Conservation (phyloP, 352 stramenopile genomes). For the Phytophthora podocarpi region DNA sequence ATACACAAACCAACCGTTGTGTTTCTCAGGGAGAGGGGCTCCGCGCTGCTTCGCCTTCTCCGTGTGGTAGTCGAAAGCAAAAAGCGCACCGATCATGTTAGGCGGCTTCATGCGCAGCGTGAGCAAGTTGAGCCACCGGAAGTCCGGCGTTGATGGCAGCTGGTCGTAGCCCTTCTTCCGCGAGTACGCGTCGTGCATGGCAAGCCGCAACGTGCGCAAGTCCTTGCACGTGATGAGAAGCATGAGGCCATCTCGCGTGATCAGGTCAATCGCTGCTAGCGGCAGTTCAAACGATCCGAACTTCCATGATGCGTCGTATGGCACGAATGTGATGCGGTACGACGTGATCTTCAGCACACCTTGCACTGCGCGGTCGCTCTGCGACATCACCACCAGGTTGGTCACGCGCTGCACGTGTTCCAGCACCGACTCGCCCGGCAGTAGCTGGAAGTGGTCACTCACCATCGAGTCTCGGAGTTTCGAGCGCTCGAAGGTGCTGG, state of each 20-base stretch:
- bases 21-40: slow-evolving; percentile 44
- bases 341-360: slow-evolving; percentile 88
- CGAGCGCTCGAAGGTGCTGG: slow-evolving; percentile 39
- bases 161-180: slow-evolving; percentile 84
- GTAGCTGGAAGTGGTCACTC: slow-evolving; percentile 58
- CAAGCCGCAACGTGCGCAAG: slow-evolving; percentile 74
- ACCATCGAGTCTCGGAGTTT: slow-evolving; percentile 70
- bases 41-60: slow-evolving; percentile 60
- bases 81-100: slow-evolving; percentile 71
- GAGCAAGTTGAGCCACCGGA: slow-evolving; percentile 79
- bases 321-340: slow-evolving; percentile 82
- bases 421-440: slow-evolving; percentile 74
- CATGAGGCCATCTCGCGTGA: slow-evolving; percentile 83
- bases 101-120: slow-evolving; percentile 83
- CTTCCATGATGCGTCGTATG: slow-evolving; percentile 85
- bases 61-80: slow-evolving; percentile 84
- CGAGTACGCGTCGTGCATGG: slow-evolving; percentile 88
- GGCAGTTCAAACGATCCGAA: slow-evolving; percentile 88
- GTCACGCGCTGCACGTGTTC: slow-evolving; percentile 87
- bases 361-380: slow-evolving; percentile 82
- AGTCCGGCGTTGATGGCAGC: slow-evolving; percentile 74
- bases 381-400: slow-evolving; percentile 83
- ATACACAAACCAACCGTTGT: slow-evolving; percentile 86
- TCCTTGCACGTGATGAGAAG: slow-evolving; percentile 85
- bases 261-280: slow-evolving; percentile 75